Percentiles rank a stretch among this genome's conserved stretches.
phyloP scores from a whole-genome alignment of 139 green algal species.

The Helicosporidium sp. region DNA sequence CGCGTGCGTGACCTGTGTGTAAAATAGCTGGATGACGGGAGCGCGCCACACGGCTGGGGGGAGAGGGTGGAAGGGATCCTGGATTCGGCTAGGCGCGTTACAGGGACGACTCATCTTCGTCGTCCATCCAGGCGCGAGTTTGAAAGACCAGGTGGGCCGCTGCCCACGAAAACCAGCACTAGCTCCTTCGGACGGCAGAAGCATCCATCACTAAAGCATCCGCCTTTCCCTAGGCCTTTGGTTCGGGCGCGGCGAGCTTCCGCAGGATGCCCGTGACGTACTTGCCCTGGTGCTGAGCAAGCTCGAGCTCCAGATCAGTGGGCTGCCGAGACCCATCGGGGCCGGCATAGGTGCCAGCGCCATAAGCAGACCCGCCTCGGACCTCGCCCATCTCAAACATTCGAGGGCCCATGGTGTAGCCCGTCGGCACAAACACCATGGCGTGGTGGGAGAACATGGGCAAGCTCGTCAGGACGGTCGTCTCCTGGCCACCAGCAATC shows the following conservation, averaged over 20 bases:
- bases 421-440: slow-evolving; percentile 11
- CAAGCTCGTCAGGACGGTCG: slow-evolving; percentile 21
- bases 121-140: too few relatives aligned
- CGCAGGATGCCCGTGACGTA: slow-evolving; percentile 23
- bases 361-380: slow-evolving; percentile 46
- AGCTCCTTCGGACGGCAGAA: too few relatives aligned
- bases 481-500: slow-evolving; percentile 26
- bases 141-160: too few relatives aligned
- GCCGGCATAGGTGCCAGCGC: slow-evolving; percentile 44
- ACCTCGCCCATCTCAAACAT: slow-evolving; percentile 19
- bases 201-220: too few relatives aligned
- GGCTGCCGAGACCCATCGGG: slow-evolving; percentile 40
- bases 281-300: slow-evolving; percentile 33
- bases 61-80: too few relatives aligned
- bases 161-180: too few relatives aligned
- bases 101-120: too few relatives aligned
- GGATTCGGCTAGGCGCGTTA: too few relatives aligned
- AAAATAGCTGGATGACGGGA: too few relatives aligned
- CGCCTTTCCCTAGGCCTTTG: too few relatives aligned
- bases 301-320: slow-evolving; percentile 36
- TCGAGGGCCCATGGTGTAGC: slow-evolving; percentile 18
- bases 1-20: too few relatives aligned
- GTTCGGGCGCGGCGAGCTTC: slow-evolving; percentile 28
- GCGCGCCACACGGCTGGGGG: too few relatives aligned
- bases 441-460: slow-evolving; percentile 34